Evolutionary conservation across 2,329 filamentous ascomycete genomes (phyloP), one percentile per base, ranked within the genome.

Genomic region (Diplodia corticola): DNA sequence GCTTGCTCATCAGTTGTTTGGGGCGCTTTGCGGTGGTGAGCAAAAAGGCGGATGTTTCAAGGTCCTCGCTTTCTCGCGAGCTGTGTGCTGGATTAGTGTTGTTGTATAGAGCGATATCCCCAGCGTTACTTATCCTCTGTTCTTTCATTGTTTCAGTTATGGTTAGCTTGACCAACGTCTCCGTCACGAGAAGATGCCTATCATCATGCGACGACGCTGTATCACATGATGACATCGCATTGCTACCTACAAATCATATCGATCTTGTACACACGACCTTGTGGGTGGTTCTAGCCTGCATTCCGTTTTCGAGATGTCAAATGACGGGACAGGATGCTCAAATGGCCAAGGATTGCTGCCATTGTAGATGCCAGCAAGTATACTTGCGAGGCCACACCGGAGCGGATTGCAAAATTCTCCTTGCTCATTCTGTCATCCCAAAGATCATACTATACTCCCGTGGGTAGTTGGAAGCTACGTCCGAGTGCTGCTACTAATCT

Each of bases 21-120:
- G 35, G 44, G 40, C 40, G 55, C 55, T 60, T 60, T 48, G n/a
- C 20, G 30, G 28, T 4, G 28, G 28, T 17, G 20, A 48, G 59
- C 10, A 61, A 63, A 63, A 53, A 49, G 60, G 60, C 60, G 60
- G 60, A 63, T 44, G 60, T 63, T 48, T 63, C 24, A 51, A 48
- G 46, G 51, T 53, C 35, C 48, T 53, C 46, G 46, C 60, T 51
- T 53, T 53, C 13, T 53, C 30, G 60, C 30, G 49, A 63, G 40
- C 22, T 17, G 60, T 51, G 59, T 49, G 57, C 35, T 53, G 60
- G 46, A 63, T 33, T 63, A 51, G 49, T 28, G 44, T 33, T 46
- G 46, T 49, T 63, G 60, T 63, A 63, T 63, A 63, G 60, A 63
- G 49, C 60, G 60, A 63, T 63, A 63, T 63, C 60, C 60, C 60